A percentile compares a stretch with the other conserved stretches of the same genome.
These are phyloP conservation scores for Tetrapyrgos nigripes DNA, from an alignment of 1,284 basidiomycete genomes.

Conservation along the genomic window DNA sequence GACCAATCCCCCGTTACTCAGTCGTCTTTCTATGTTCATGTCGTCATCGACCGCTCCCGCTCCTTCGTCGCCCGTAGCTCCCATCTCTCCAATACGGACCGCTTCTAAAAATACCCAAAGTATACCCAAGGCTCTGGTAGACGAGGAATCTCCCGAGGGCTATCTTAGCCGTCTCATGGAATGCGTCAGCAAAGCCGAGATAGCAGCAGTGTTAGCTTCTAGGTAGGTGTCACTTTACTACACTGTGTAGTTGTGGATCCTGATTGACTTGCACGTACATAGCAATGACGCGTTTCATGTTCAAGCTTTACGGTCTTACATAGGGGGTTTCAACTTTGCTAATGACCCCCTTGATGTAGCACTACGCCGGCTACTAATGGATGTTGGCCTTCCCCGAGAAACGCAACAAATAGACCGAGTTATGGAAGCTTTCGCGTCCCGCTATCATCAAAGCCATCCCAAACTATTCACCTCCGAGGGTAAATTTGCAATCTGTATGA, in stretches of 20 bases:
- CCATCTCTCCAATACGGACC: slow-evolving; percentile 45
- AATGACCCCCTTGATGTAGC: slow-evolving; percentile 92
- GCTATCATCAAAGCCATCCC: slow-evolving; percentile 88
- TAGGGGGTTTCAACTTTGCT: slow-evolving; percentile 83
- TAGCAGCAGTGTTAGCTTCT: slow-evolving; percentile 81
- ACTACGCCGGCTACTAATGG: slow-evolving; percentile 90
- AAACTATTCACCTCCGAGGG: slow-evolving; percentile 82
- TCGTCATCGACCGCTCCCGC: slow-evolving; percentile 47
- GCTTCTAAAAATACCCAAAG: slow-evolving; percentile 51
- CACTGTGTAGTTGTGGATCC: neutral
- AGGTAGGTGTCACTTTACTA: slow-evolving; percentile 55
- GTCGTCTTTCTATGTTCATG: slow-evolving; percentile 73
- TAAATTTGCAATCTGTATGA: slow-evolving; percentile 36
- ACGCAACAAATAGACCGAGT: slow-evolving; percentile 99
- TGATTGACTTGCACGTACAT: slow-evolving; percentile 14
- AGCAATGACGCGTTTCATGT: slow-evolving; percentile 80
- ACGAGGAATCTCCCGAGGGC: slow-evolving; percentile 71
- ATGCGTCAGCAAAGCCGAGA: slow-evolving; percentile 76
- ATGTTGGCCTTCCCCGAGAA: slow-evolving; percentile 90
- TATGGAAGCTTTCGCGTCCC: slow-evolving; percentile 92
- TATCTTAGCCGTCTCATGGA: slow-evolving; percentile 72
- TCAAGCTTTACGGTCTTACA: slow-evolving; percentile 75
- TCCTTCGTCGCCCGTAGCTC: slow-evolving; percentile 22
- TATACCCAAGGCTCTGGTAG: slow-evolving; percentile 56
- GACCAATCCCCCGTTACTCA: slow-evolving; percentile 75